These are phyloP conservation scores for Colletotrichum sp. DNA, from an alignment of 2,329 filamentous ascomycete species.

Conservation along the genomic window DNA sequence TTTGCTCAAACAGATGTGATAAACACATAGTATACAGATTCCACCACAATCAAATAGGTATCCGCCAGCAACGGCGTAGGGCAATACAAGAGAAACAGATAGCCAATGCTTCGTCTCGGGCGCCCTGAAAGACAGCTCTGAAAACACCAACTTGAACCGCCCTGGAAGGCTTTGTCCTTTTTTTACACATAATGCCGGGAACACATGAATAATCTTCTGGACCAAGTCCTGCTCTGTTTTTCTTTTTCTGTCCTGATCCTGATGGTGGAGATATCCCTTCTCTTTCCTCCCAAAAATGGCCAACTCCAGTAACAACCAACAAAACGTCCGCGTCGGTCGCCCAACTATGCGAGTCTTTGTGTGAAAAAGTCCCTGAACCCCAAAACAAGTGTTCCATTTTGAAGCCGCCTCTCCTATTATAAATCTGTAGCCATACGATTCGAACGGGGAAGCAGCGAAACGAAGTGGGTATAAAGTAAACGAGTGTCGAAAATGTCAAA, in stretches of 20 bases:
- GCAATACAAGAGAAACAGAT: not conserved
- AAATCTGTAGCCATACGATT: constrained; percentile 7
- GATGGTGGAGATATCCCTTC: not conserved
- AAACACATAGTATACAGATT: not conserved
- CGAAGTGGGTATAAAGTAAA: constrained; percentile 14
- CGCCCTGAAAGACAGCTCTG: not conserved
- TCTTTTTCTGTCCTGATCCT: constrained; percentile 1
- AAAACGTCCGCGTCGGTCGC: constrained; percentile 17
- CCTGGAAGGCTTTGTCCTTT: not conserved
- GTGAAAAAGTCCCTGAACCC: not conserved
- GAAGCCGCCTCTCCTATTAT: constrained; percentile 5
- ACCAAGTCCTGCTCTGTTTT: not conserved
- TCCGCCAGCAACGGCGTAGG: not conserved
- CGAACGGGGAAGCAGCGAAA: constrained; percentile 6
- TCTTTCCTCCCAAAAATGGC: not conserved
- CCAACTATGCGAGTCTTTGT: constrained; percentile 22
- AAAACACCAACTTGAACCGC: not conserved
- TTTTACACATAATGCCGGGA: not conserved
- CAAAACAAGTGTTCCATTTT: not conserved
- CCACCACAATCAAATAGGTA: constrained; percentile 5
- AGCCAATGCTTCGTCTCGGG: not conserved
- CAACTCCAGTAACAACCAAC: not conserved
- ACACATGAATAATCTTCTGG: not conserved
- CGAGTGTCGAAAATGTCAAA: not conserved
- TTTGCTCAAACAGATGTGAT: not conserved